Percentiles rank a stretch among this genome's conserved stretches.
Conservation (phyloP, 768 basidiomycete genomes). For the Coprinopsis cinerea region DNA sequence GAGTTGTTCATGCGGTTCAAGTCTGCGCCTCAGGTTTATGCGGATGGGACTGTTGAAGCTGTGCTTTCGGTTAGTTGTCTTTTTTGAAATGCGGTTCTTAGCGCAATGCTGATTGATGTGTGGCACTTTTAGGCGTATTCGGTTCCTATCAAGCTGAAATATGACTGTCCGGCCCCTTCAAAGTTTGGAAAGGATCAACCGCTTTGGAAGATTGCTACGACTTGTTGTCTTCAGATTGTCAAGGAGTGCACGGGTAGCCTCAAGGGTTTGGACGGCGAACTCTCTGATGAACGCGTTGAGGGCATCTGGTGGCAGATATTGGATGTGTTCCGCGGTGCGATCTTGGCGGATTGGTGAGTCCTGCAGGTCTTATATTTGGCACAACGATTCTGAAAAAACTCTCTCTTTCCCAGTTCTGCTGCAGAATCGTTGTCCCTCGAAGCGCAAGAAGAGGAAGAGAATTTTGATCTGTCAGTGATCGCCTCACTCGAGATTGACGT, state of each 20-base stretch:
- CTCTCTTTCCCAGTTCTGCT: constrained; percentile 37
- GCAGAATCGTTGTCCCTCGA: constrained; percentile 54
- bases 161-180: constrained; percentile 87
- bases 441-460: constrained; percentile 72
- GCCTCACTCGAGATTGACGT: constrained; percentile 75
- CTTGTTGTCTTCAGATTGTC: constrained; percentile 66
- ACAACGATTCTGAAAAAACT: neutral
- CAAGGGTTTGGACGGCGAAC: constrained; percentile 43
- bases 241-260: constrained; percentile 58
- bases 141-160: constrained; percentile 90
- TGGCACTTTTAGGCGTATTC: constrained; percentile 59
- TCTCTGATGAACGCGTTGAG: constrained; percentile 62
- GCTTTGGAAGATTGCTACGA: constrained; percentile 94
- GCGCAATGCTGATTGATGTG: neutral
- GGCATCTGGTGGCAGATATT: constrained; percentile 83
- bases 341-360: constrained; percentile 81
- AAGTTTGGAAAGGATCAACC: constrained; percentile 84
- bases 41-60: constrained; percentile 81
- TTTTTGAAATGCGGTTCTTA: neutral
- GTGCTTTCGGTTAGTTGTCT: constrained; percentile 59
- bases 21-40: constrained; percentile 54
- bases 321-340: constrained; percentile 75
- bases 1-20: constrained; percentile 72
- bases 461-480: constrained; percentile 79
- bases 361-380: neutral